Percentiles rank a stretch among this genome's conserved stretches.
These are phyloP conservation scores for Pythium monospermum DNA, from an alignment of 352 stramenopile genomes.

Conservation along the genomic window DNA sequence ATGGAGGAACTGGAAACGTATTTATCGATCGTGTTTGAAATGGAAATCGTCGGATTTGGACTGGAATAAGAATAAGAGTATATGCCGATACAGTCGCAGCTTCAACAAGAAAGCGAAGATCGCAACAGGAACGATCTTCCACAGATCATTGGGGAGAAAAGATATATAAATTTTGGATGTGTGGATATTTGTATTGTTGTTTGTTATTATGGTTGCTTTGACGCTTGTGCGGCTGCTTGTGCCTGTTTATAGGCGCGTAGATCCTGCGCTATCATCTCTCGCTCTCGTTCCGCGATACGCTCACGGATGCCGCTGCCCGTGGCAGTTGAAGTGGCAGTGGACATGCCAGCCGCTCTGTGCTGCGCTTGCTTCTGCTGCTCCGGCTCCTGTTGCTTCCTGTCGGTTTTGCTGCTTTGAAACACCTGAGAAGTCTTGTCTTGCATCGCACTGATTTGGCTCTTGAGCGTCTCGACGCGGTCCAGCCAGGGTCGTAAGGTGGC, in stretches of 20 bases:
- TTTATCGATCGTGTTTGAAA: slow-evolving; percentile 82
- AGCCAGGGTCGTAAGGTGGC: slow-evolving; percentile 11
- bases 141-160: background rate
- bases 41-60: slow-evolving; percentile 77
- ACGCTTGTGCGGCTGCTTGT: too few species aligned
- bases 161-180: too few species aligned
- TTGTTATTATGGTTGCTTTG: slow-evolving; percentile 3
- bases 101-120: too few species aligned
- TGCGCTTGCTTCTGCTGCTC: slow-evolving; percentile 14
- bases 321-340: too few species aligned
- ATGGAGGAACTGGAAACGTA: slow-evolving; percentile 85
- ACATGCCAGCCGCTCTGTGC: background rate
- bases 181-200: too few species aligned
- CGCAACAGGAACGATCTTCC: too few species aligned
- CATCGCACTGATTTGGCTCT: background rate
- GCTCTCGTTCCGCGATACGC: slow-evolving; percentile 43
- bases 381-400: background rate
- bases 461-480: slow-evolving; percentile 3
- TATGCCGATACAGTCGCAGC: too few species aligned
- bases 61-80: slow-evolving; percentile 43
- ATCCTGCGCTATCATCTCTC: slow-evolving; percentile 44
- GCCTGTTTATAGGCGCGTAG: slow-evolving; percentile 37
- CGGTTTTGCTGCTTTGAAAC: background rate
- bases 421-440: background rate
- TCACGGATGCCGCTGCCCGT: slow-evolving; percentile 33